These are phyloP conservation scores for Alternaria burnsii DNA, from an alignment of 2,329 filamentous ascomycete genomes.

Conservation along the genomic window DNA sequence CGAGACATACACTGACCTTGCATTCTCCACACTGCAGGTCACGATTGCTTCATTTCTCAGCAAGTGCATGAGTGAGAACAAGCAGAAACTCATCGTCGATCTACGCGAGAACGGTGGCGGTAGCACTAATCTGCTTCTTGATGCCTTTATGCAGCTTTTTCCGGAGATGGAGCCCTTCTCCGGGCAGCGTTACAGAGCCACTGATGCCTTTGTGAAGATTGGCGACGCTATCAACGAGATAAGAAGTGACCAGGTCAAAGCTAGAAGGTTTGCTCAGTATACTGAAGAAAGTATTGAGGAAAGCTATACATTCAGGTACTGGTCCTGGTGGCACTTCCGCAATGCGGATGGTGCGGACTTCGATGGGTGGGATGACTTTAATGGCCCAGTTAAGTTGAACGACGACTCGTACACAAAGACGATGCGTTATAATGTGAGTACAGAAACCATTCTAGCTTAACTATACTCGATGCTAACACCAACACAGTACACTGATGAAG, in stretches of 20 bases:
- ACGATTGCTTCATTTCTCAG: constrained; percentile 54
- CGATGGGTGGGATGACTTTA: constrained; percentile 54
- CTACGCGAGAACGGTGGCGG: constrained; percentile 68
- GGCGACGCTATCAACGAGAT: constrained; percentile 35
- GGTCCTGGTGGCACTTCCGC: constrained; percentile 34
- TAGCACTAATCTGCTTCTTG: constrained; percentile 41
- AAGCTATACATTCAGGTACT: constrained; percentile 25
- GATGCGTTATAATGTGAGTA: constrained; percentile 42
- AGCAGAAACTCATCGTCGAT: constrained; percentile 69
- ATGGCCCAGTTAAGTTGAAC: constrained; percentile 49
- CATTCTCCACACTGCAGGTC: constrained; percentile 8
- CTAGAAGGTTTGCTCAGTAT: constrained; percentile 11
- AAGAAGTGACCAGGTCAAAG: constrained; percentile 19
- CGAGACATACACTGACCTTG: neutral
- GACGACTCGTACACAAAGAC: constrained; percentile 51
- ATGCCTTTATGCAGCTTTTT: constrained; percentile 62
- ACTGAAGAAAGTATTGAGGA: constrained; percentile 19
- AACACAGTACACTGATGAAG: constrained; percentile 30
- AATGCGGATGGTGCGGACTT: constrained; percentile 47
- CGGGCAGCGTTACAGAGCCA: constrained; percentile 33
- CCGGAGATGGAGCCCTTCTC: constrained; percentile 54
- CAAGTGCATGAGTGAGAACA: constrained; percentile 55
- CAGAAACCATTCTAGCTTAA: neutral
- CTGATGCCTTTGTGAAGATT: constrained; percentile 27
- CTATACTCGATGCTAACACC: constrained; percentile 6